Evolutionary conservation across 805 yeast genomes (phyloP).

Genomic region (Wickerhamomyces chambardii): DNA sequence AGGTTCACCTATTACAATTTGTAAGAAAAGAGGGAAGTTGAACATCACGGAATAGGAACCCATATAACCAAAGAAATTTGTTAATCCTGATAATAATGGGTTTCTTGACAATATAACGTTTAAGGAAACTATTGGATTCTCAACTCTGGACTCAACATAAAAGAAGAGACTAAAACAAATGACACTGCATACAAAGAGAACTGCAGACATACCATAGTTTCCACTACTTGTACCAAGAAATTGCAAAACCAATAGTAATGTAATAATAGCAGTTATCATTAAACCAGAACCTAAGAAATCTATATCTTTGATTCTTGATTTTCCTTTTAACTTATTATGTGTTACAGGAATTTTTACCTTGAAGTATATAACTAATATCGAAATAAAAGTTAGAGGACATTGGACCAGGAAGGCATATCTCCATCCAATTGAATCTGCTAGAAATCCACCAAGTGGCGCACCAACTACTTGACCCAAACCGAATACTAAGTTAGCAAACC

Average conservation of each 20-base stretch:
- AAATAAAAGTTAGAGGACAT: conserved; percentile 20
- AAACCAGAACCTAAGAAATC: conserved; percentile 25
- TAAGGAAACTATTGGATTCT: conserved; percentile 16
- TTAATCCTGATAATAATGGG: conserved; percentile 27
- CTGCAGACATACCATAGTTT: conserved; percentile 3
- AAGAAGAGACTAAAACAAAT: conserved; percentile 5
- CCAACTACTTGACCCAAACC: conserved; percentile 29
- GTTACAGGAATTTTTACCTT: neutral
- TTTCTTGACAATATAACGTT: conserved; percentile 17
- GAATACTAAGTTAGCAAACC: conserved; percentile 26
- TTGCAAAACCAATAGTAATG: conserved; percentile 20
- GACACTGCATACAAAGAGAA: conserved; percentile 8
- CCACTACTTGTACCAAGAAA: conserved; percentile 7
- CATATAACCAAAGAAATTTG: conserved; percentile 14
- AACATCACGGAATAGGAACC: conserved; percentile 25
- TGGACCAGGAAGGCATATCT: conserved; percentile 29
- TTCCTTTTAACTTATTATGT: neutral
- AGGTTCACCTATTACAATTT: conserved; percentile 29
- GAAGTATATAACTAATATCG: conserved; percentile 10
- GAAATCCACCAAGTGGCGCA: conserved; percentile 28
- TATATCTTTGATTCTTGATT: conserved; percentile 16
- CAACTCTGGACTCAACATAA: conserved; percentile 20
- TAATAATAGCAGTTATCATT: conserved; percentile 23
- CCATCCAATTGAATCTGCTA: conserved; percentile 29
- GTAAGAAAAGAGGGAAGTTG: conserved; percentile 32